Evolutionary conservation across 176 grass and related monocot species (phyloP), one percentile per base, ranked within the genome.

Genomic region (Lolium perenne): DNA sequence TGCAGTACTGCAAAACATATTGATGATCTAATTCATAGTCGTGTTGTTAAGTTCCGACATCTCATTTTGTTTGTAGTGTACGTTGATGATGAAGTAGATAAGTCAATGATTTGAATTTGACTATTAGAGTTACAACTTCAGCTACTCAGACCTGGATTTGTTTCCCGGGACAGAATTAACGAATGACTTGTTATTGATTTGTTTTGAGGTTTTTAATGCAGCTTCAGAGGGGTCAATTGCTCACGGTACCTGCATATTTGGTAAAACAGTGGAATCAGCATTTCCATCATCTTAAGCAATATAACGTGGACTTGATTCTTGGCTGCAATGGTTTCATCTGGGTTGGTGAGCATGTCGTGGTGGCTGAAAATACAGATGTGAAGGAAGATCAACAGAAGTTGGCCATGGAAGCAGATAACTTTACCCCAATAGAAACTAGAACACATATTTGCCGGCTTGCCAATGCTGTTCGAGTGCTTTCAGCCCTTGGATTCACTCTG

Each of bases 291-390:
- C 79, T 98, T 5, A 88, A 93, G 21, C 83, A 93, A 85, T 98
- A 95, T 77, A 60, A 82, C 2, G 86, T 91, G 0, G 91, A 95
- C 76, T 80, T 98, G 59, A 95, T 98, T 90, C 87, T 98, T 67
- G 95, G 95, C 74, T 89, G 91, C 78, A 98, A 95, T 2, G 95
- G 95, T 18, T 98, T 92, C 80, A 51, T 98, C 45, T 98, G 95
- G 95, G 86, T 95, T 0, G 95, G 95, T 20, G 85, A 98, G 83
- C 95, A 98, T 86, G 85, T 87, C 9, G 80, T 90, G 43, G 63
- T 64, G 2, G 77, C 61, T 71, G 88, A 91, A 82, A 83, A 87
- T 47, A 78, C 14, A 78, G 80, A 71, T 63, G 64, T 15, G 38
- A 26, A 85, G 14, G 88, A 47, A 67, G 80, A 87, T 77, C 82